Evolutionary conservation across 352 stramenopile genomes (phyloP).

Genomic region (Phytophthora idaei): DNA sequence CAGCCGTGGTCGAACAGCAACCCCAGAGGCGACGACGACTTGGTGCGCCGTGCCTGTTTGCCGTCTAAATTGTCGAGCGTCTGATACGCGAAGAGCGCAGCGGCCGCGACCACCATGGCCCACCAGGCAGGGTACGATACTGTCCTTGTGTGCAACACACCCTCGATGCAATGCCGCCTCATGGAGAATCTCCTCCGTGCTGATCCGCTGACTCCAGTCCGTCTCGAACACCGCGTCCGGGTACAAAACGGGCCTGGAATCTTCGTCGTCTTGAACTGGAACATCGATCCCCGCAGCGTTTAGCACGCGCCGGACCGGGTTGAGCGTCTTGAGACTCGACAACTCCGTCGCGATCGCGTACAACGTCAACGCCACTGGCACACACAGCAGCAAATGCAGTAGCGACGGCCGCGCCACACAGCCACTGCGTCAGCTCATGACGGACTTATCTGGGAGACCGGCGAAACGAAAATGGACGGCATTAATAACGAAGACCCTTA

Average conservation of each 20-base stretch:
- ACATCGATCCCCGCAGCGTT: constrained; percentile 1
- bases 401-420: neutral
- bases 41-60: constrained; percentile 83
- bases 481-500: neutral
- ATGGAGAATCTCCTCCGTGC: constrained; percentile 40
- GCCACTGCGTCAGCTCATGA: neutral
- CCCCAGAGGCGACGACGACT: constrained; percentile 78
- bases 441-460: neutral
- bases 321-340: constrained; percentile 5
- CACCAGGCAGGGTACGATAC: constrained; percentile 58
- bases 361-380: constrained; percentile 16
- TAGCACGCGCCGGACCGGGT: constrained; percentile 6
- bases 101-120: constrained; percentile 63
- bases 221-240: constrained; percentile 33
- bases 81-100: constrained; percentile 80
- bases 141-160: constrained; percentile 36
- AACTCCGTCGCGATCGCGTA: constrained; percentile 20
- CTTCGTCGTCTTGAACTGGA: constrained; percentile 10
- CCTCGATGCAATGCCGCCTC: constrained; percentile 36
- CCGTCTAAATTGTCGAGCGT: constrained; percentile 88
- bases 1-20: constrained; percentile 88
- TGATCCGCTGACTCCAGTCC: constrained; percentile 31
- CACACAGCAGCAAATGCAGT: constrained; percentile 13
- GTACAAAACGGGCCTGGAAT: constrained; percentile 19
- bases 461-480: constrained; percentile 7